Evolutionary conservation across 2,329 filamentous ascomycete species (phyloP).

Genomic region (Neonectria coccinea): DNA sequence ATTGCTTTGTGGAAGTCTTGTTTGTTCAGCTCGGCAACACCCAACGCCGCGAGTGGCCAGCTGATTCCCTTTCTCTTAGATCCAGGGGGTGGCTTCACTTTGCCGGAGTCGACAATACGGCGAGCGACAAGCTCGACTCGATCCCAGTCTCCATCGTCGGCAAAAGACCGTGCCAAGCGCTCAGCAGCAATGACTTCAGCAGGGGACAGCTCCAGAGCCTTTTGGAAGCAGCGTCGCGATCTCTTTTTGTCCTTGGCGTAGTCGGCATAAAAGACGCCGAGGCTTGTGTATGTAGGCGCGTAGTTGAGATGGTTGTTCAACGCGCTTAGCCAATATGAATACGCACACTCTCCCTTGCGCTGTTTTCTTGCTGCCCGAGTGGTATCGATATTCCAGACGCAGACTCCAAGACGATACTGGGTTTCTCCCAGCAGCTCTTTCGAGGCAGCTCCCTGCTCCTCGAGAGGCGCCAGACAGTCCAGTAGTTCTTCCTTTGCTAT

Average conservation of each 20-base stretch:
- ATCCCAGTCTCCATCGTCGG: slow-evolving; percentile 94
- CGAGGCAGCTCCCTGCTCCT: slow-evolving; percentile 65
- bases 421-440: slow-evolving; percentile 85
- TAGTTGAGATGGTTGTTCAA: slow-evolving; percentile 89
- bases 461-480: slow-evolving; percentile 73
- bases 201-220: slow-evolving; percentile 91
- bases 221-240: slow-evolving; percentile 93
- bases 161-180: slow-evolving; percentile 85
- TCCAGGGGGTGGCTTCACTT: slow-evolving; percentile 87
- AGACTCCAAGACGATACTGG: slow-evolving; percentile 87
- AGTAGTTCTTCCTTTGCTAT: slow-evolving; percentile 77
- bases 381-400: slow-evolving; percentile 85
- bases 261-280: slow-evolving; percentile 91
- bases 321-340: slow-evolving; percentile 83
- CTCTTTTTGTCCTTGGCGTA: slow-evolving; percentile 89
- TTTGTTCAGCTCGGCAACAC: slow-evolving; percentile 93
- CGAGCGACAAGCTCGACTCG: slow-evolving; percentile 93
- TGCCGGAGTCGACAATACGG: slow-evolving; percentile 93
- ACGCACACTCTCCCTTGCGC: slow-evolving; percentile 77
- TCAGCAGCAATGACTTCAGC: slow-evolving; percentile 90
- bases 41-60: slow-evolving; percentile 95
- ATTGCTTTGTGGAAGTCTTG: slow-evolving; percentile 91
- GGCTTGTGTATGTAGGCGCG: slow-evolving; percentile 89
- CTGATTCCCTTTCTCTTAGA: slow-evolving; percentile 93
- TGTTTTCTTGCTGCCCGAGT: slow-evolving; percentile 81